phyloP scores from a whole-genome alignment of 225 moss, liverwort and hornwort genomes.

The Neckera pumila region DNA sequence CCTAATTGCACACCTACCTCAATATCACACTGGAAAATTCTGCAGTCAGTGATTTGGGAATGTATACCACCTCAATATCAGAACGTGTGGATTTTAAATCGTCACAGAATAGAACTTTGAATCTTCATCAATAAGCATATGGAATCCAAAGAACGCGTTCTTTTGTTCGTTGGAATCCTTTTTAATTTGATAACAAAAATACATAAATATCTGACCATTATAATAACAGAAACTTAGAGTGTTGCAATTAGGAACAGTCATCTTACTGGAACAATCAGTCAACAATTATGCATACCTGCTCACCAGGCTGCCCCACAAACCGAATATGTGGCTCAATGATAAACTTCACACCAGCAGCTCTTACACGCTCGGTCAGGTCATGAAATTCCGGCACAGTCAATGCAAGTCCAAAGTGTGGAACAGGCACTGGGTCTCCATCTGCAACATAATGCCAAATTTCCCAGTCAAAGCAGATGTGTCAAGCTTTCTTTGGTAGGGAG shows the following conservation, averaged over 20 bases:
- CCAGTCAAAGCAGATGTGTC: background rate
- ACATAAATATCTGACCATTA: background rate
- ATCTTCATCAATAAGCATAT: no score
- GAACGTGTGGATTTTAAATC: no score
- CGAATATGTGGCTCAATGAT: slow-evolving; percentile 47
- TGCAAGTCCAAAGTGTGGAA: slow-evolving; percentile 59
- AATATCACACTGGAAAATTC: no score
- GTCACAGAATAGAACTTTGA: no score
- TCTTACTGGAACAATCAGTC: background rate
- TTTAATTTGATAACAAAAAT: no score
- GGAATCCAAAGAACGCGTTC: no score
- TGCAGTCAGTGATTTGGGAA: no score
- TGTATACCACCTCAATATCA: no score
- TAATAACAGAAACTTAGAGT: background rate
- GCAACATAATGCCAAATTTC: background rate
- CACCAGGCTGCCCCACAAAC: slow-evolving; percentile 48
- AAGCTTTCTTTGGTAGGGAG: background rate
- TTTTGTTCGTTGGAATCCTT: no score
- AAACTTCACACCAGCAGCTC: slow-evolving; percentile 34
- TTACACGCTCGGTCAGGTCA: slow-evolving; percentile 28
- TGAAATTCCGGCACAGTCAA: slow-evolving; percentile 45
- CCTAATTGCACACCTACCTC: no score
- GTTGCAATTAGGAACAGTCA: background rate
- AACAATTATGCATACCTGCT: slow-evolving; percentile 24
- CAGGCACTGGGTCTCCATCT: slow-evolving; percentile 50